These are phyloP conservation scores for Mallotus japonicus DNA, from an alignment of 441 rosid species.

Conservation along the genomic window DNA sequence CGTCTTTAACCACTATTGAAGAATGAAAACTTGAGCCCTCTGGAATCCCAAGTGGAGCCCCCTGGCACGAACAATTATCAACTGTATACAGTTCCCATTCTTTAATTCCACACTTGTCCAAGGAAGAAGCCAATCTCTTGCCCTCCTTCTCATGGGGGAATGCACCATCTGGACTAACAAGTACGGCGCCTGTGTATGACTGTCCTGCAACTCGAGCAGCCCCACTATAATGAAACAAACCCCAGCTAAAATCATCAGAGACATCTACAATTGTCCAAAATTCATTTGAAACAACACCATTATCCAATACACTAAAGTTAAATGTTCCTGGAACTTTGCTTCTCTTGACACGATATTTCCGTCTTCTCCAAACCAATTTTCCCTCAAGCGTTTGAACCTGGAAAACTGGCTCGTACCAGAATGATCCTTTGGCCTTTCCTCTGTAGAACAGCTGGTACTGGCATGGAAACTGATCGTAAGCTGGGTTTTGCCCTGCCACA, in stretches of 20 bases:
- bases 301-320: slow-evolving; percentile 76
- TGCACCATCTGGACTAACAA: slow-evolving; percentile 74
- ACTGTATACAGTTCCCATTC: slow-evolving; percentile 84
- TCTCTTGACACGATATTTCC: slow-evolving; percentile 77
- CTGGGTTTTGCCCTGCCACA: slow-evolving; percentile 87
- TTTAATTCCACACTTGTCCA: slow-evolving; percentile 75
- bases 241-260: slow-evolving; percentile 82
- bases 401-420: slow-evolving; percentile 94
- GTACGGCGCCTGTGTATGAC: slow-evolving; percentile 86
- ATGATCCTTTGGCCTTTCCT: slow-evolving; percentile 87
- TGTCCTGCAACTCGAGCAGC: slow-evolving; percentile 92
- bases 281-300: slow-evolving; percentile 90
- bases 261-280: slow-evolving; percentile 84
- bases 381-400: slow-evolving; percentile 76
- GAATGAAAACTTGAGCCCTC: slow-evolving; percentile 67
- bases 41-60: slow-evolving; percentile 78
- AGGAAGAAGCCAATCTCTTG: slow-evolving; percentile 43
- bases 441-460: slow-evolving; percentile 86
- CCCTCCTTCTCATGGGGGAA: slow-evolving; percentile 53
- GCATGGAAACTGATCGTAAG: slow-evolving; percentile 93
- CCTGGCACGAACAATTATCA: slow-evolving; percentile 65
- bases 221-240: slow-evolving; percentile 77
- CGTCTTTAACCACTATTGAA: slow-evolving; percentile 29
- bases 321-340: slow-evolving; percentile 68
- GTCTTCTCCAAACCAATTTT: slow-evolving; percentile 73